These are phyloP conservation scores for Aureobasidium zeae DNA, from an alignment of 2,329 filamentous ascomycete genomes.

Conservation along the genomic window DNA sequence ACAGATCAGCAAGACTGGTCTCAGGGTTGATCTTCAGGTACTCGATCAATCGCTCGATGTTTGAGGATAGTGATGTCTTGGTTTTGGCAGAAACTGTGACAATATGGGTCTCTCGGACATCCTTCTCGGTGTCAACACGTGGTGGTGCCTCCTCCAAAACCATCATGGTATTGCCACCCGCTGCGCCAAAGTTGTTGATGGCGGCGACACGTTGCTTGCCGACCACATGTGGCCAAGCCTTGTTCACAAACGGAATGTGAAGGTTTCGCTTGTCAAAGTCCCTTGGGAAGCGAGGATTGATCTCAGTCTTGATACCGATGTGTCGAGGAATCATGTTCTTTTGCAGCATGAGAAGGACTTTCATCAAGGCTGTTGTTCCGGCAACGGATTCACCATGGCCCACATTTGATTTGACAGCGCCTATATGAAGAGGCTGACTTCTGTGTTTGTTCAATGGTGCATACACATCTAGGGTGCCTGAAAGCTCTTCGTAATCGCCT, in stretches of 20 bases:
- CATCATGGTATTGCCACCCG: conserved; percentile 61
- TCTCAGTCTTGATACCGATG: conserved; percentile 55
- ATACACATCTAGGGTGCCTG: conserved; percentile 20
- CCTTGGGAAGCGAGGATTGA: conserved; percentile 51
- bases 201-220: conserved; percentile 32
- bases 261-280: conserved; percentile 51
- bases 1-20: conserved; percentile 45
- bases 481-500: conserved; percentile 25
- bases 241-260: conserved; percentile 48
- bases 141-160: conserved; percentile 53
- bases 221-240: conserved; percentile 30
- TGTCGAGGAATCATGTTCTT: conserved; percentile 57
- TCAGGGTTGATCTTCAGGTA: conserved; percentile 48
- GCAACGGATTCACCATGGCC: conserved; percentile 25
- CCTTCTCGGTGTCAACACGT: conserved; percentile 28
- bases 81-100: conserved; percentile 52
- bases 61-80: conserved; percentile 38
- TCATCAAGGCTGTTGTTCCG: conserved; percentile 49
- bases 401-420: conserved; percentile 24
- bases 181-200: conserved; percentile 62
- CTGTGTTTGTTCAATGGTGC: conserved; percentile 15
- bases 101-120: conserved; percentile 50
- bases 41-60: conserved; percentile 46
- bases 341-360: conserved; percentile 56
- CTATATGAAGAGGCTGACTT: conserved; percentile 21